These are phyloP conservation scores for Fusarium tuaranense DNA, from an alignment of 2,329 filamentous ascomycete species.

Conservation along the genomic window DNA sequence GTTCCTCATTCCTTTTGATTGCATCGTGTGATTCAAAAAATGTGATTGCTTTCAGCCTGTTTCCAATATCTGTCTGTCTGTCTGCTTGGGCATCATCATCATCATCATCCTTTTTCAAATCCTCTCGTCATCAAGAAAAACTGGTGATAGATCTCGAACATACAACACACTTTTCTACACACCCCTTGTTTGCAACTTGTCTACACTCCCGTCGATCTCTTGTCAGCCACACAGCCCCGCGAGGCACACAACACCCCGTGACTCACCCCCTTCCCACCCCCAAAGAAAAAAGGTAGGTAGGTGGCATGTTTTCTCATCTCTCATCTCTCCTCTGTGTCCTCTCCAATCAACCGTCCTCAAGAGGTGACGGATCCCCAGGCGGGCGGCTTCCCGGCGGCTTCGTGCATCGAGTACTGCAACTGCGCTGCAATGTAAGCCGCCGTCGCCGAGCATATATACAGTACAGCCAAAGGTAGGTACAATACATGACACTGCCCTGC, in stretches of 20 bases:
- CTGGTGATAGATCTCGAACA: constrained; percentile 38
- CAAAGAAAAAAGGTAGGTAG: neutral
- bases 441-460: neutral
- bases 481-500: neutral
- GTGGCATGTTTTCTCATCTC: constrained; percentile 33
- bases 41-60: neutral
- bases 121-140: constrained; percentile 19
- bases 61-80: no score
- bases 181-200: constrained; percentile 1
- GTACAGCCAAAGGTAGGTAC: neutral
- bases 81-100: no score
- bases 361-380: constrained; percentile 14
- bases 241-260: constrained; percentile 38
- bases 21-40: constrained; percentile 24
- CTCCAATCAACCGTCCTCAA: constrained; percentile 21
- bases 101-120: neutral
- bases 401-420: constrained; percentile 24
- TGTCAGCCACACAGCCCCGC: constrained; percentile 39
- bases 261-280: constrained; percentile 20
- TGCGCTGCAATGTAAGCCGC: neutral
- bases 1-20: constrained; percentile 26
- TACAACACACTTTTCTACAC: constrained; percentile 8
- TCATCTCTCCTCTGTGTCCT: neutral
- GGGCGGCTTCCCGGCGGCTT: constrained; percentile 34
- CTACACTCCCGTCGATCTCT: constrained; percentile 26